phyloP scores from a whole-genome alignment of 2,329 filamentous ascomycete species.

The Penicillium expansum region DNA sequence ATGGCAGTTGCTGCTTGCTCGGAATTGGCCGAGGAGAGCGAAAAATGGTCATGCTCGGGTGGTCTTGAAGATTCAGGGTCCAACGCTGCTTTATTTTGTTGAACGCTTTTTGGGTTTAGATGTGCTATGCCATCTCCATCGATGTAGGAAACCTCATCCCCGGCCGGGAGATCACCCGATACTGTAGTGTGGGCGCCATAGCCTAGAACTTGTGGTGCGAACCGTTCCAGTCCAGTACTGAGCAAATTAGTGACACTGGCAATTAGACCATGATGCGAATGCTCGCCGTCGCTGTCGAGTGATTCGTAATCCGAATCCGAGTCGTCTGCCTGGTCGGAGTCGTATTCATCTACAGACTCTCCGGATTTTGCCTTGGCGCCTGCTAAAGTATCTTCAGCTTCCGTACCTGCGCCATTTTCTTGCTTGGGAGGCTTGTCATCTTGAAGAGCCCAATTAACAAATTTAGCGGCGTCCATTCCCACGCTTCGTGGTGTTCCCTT shows the following conservation, averaged over 20 bases:
- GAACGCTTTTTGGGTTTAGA: not conserved
- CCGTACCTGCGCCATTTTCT: not conserved
- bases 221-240: conserved; percentile 48
- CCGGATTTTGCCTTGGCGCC: not conserved
- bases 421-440: conserved; percentile 46
- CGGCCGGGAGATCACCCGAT: conserved; percentile 10
- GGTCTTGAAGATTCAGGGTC: not conserved
- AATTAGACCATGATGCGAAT: conserved; percentile 35
- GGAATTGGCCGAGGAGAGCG: conserved; percentile 20
- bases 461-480: conserved; percentile 73
- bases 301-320: conserved; percentile 19
- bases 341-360: conserved; percentile 3
- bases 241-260: conserved; percentile 38
- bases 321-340: conserved; percentile 13
- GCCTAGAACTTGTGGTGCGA: conserved; percentile 52
- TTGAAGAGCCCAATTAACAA: conserved; percentile 71
- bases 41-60: conserved; percentile 18
- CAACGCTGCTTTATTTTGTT: not conserved
- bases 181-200: conserved; percentile 41
- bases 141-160: not conserved
- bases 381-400: not conserved
- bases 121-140: not conserved
- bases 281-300: conserved; percentile 17
- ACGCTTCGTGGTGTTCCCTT: conserved; percentile 81
- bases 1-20: conserved; percentile 16